Conservation (phyloP, 306 rosid genomes). For the Malus asiatica region DNA sequence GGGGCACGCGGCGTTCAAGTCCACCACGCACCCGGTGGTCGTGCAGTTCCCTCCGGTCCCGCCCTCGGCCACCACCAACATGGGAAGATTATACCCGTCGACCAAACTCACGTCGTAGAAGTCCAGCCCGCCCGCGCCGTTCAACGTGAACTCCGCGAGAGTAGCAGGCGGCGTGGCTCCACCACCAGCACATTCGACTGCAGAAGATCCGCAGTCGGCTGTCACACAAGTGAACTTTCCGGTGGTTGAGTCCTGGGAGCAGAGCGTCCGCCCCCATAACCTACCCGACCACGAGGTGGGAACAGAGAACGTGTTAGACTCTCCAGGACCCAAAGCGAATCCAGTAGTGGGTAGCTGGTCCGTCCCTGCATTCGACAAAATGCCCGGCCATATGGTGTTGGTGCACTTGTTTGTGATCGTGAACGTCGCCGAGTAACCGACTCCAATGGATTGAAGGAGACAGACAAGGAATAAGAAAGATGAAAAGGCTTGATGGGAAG, state of each 20-base stretch:
- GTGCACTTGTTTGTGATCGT: constrained; percentile 55
- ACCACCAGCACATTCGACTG: constrained; percentile 43
- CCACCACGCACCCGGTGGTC: constrained; percentile 55
- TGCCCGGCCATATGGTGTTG: constrained; percentile 76
- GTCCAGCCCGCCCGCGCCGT: constrained; percentile 64
- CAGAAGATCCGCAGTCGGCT: constrained; percentile 68
- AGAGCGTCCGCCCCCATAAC: constrained; percentile 69
- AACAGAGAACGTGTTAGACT: constrained; percentile 32
- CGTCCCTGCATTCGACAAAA: constrained; percentile 64
- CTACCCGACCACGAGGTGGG: constrained; percentile 86
- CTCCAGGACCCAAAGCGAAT: constrained; percentile 43
- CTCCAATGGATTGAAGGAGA: constrained; percentile 30
- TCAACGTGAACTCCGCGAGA: constrained; percentile 63
- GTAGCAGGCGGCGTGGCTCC: constrained; percentile 63
- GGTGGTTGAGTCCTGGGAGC: constrained; percentile 38
- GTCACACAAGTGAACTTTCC: constrained; percentile 68
- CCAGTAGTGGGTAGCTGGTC: constrained; percentile 62
- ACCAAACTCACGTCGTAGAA: constrained; percentile 92
- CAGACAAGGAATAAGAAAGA: constrained; percentile 9
- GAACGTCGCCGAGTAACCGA: constrained; percentile 50
- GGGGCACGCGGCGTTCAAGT: constrained; percentile 64
- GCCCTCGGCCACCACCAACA: constrained; percentile 48
- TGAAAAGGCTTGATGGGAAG: constrained; percentile 4
- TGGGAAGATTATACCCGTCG: constrained; percentile 79
- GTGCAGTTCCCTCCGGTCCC: constrained; percentile 59